Conservation (phyloP, 306 rosid genomes). For the Acacia confusa region DNA sequence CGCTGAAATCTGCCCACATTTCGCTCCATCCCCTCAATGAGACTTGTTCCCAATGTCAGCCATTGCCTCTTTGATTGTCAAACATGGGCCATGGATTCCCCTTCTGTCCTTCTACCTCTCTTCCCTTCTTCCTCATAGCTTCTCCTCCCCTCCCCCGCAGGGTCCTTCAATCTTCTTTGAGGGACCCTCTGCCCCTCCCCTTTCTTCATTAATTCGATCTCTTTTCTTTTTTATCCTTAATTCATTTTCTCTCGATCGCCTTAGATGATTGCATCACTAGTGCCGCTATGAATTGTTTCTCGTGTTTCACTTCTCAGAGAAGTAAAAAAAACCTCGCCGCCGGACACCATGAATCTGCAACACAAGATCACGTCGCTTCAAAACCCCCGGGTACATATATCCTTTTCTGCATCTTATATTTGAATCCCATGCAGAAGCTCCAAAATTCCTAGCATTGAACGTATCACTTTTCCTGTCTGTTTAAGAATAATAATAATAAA, state of each 20-base stretch:
- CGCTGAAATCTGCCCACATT: conserved; percentile 24
- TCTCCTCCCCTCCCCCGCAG: conserved; percentile 31
- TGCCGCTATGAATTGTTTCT: conserved; percentile 73
- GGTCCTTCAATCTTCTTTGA: conserved; percentile 80
- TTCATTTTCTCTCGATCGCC: background rate
- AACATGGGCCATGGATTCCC: conserved; percentile 28
- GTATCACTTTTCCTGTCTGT: background rate
- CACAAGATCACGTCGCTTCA: background rate
- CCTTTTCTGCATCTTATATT: background rate
- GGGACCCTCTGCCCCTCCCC: conserved; percentile 58
- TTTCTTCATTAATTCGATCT: background rate
- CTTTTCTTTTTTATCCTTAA: background rate
- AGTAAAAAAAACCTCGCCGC: conserved; percentile 45
- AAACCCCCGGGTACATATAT: conserved; percentile 48
- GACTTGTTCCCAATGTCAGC: conserved; percentile 19
- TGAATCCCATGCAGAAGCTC: background rate
- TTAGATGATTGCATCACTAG: background rate
- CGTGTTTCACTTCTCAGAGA: conserved; percentile 67
- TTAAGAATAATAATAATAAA: background rate
- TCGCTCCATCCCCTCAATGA: background rate
- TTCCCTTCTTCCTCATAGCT: conserved; percentile 23
- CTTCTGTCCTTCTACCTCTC: conserved; percentile 1
- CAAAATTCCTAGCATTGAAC: background rate
- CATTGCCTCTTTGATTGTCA: background rate
- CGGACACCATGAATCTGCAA: conserved; percentile 32